Evolutionary conservation across 306 rosid genomes (phyloP).

Genomic region (Datisca glomerata): DNA sequence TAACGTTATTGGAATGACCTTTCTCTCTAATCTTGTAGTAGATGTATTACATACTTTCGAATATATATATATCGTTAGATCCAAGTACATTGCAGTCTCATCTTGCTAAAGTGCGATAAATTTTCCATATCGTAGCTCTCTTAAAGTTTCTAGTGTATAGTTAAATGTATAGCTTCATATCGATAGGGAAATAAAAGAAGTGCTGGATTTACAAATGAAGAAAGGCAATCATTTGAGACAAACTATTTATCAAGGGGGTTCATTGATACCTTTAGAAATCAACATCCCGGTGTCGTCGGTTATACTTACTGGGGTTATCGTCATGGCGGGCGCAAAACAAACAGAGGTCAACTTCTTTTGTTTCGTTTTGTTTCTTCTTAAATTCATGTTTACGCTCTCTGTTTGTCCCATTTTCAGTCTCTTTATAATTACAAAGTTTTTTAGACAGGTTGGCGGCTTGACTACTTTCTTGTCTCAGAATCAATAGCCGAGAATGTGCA

Average conservation of each 20-base stretch:
- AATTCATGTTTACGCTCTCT: neutral
- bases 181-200: slow-evolving; percentile 79
- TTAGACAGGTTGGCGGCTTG: slow-evolving; percentile 88
- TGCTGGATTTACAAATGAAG: slow-evolving; percentile 93
- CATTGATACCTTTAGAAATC: slow-evolving; percentile 79
- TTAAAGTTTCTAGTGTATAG: too few species aligned
- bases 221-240: slow-evolving; percentile 63
- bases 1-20: too few species aligned
- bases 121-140: too few species aligned
- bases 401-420: neutral
- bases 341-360: too few species aligned
- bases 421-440: slow-evolving; percentile 13
- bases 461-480: slow-evolving; percentile 88
- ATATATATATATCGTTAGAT: too few species aligned
- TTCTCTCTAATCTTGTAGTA: too few species aligned
- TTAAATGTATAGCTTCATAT: neutral
- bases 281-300: slow-evolving; percentile 81
- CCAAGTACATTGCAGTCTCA: too few species aligned
- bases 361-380: too few species aligned
- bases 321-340: slow-evolving; percentile 69
- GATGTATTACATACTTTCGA: too few species aligned
- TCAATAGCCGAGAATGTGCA: slow-evolving; percentile 64
- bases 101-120: too few species aligned
- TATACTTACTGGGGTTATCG: slow-evolving; percentile 95
- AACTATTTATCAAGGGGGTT: slow-evolving; percentile 74